A percentile compares a stretch with the other conserved stretches of the same genome.
These are phyloP conservation scores for Suhomyces prunicola DNA, from an alignment of 805 yeast genomes.

Conservation along the genomic window DNA sequence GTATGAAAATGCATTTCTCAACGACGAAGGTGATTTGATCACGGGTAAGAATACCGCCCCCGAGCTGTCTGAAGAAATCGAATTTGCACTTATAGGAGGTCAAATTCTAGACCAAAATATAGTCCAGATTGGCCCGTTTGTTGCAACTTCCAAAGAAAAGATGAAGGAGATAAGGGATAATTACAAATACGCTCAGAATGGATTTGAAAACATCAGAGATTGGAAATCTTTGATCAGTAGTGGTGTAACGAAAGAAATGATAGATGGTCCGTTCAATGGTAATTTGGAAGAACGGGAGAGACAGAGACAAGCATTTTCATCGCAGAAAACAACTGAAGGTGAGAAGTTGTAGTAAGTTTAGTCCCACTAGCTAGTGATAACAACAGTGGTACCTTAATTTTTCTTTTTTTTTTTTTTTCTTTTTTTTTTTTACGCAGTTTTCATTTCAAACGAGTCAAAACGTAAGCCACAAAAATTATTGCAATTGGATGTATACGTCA, in stretches of 20 bases:
- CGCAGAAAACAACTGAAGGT: not conserved
- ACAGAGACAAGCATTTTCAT: slow-evolving; percentile 9
- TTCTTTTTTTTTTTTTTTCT: too few species aligned
- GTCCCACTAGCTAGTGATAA: not conserved
- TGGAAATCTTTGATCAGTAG: slow-evolving; percentile 53
- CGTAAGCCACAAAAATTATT: not conserved
- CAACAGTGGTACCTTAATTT: not conserved
- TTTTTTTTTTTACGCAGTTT: not conserved
- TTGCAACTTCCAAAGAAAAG: slow-evolving; percentile 63
- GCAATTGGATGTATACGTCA: not conserved
- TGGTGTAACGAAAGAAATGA: slow-evolving; percentile 43
- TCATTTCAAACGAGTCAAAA: not conserved
- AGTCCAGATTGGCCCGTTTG: slow-evolving; percentile 91
- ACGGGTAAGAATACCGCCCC: slow-evolving; percentile 14
- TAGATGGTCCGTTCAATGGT: slow-evolving; percentile 37
- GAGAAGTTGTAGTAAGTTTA: not conserved
- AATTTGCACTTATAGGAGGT: slow-evolving; percentile 77
- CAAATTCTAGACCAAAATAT: slow-evolving; percentile 67
- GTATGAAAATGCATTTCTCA: too few species aligned
- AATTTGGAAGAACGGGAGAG: slow-evolving; percentile 29
- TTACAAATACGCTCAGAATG: slow-evolving; percentile 65
- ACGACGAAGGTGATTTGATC: too few species aligned
- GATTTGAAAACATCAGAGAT: slow-evolving; percentile 62
- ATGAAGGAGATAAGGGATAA: slow-evolving; percentile 69
- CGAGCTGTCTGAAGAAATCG: slow-evolving; percentile 37